Evolutionary conservation across 768 basidiomycete species (phyloP), one percentile per base, ranked within the genome.

Genomic region (Naganishia randhawae): DNA sequence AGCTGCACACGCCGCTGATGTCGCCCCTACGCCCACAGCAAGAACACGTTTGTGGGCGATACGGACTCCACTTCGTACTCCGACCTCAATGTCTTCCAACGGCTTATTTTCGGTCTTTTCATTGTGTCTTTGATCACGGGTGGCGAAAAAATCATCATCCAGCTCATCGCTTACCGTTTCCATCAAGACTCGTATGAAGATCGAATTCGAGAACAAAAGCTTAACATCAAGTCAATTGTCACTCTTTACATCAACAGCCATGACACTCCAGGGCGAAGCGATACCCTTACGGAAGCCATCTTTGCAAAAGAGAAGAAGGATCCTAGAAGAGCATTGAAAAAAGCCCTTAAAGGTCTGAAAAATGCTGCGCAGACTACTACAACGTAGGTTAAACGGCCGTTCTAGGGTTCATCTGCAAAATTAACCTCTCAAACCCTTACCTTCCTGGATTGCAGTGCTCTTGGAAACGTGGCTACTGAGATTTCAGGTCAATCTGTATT

Each of bases 111-210:
- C 74, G 89, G 86, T 9, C 76, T 89, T 55, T 84, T 87, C 75
- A 74, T 93, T 54, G 89, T 87, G 74, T 79, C 88, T 0, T 84
- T 84, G 31, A 83, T 92, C 29, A 84, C 93, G 7, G 83, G 89
- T 13, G 87, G 85, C 65, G 91, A 93, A 79, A 96, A 96, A 75
- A 85, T 93, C 69, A 78, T 88, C 16, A 89, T 96, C 54, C 92
- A 94, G 77, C 86, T 87, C 83, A 92, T 95, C 52, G 80, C 80
- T 2, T 67, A 77, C 50, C 74, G 76, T 71, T 80, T 84, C 77
- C 83, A 84, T 73, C 80, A 81, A 70, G 89, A 90, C 75, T 92
- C 91, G 78, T 90, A 92, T 75, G 88, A 81, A 85, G 91, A 93
- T 71, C 87, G 92, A 50, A 90, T 93, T 71, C 82, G 84, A 39